Evolutionary conservation across 2,329 filamentous ascomycete genomes (phyloP), one percentile per base, ranked within the genome.

Genomic region (Calcarisporium arbuscula): DNA sequence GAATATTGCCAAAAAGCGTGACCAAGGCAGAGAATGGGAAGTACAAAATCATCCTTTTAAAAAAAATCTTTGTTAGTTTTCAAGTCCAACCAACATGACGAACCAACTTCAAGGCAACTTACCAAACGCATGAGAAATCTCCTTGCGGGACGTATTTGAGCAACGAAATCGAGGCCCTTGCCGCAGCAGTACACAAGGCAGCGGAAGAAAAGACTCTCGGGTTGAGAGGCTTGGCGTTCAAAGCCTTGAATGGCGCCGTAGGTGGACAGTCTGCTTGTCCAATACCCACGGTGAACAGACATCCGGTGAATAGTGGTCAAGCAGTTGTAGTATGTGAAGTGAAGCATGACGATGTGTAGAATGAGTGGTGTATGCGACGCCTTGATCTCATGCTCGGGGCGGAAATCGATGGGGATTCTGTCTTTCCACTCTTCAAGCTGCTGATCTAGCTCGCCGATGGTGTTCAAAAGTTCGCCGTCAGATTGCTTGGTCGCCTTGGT

Each of bases 291-390:
- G 50, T 96, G 92, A 19, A 96, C 85, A 27, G 87, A 94, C 92
- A 96, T 98, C 33, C 92, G 85, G 57, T 98, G 92, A 44, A 98
- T 95, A 0, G 92, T 98, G 1, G 90, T 95, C 33, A 98, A 65
- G 50, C 89, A 95, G 57, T 98, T 98, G 67, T 96, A 96, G 61
- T 98, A 98, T 2, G 87, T 82, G 51, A 98, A 94, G 58, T 98
- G 92, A 38, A 98, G 67, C 56, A 95, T 86, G 41, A 95, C 89
- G 34, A 98, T 79, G 46, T 96, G 90, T 15, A 98, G 68, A 15
- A 96, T 89, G n/a, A 96, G 70, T 1, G 90, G 89, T 1, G 88
- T 94, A 57, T 95, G 87, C 0, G 83, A 84, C 1, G 87, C 86
- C 58, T 88, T 89, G 59, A 98, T 96, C 59, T 95, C 89, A 55